phyloP scores from a whole-genome alignment of 2,329 filamentous ascomycete genomes.

The Didymella pomorum region DNA sequence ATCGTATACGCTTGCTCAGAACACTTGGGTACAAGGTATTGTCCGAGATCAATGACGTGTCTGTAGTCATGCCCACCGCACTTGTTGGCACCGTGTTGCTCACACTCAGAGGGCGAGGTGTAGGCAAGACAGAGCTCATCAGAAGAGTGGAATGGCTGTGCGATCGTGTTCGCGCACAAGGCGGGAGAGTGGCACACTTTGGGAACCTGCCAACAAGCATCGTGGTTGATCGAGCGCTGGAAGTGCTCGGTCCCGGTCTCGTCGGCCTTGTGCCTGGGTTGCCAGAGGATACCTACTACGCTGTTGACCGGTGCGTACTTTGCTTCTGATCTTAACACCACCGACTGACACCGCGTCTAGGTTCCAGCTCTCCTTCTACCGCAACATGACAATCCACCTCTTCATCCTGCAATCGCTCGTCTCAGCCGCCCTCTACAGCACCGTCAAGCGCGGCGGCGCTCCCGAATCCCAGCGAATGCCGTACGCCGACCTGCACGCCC shows the following conservation, averaged over 20 bases:
- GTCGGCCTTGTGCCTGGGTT: slow-evolving; percentile 81
- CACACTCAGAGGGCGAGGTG: slow-evolving; percentile 88
- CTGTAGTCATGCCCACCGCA: slow-evolving; percentile 97
- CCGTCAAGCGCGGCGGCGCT: slow-evolving; percentile 89
- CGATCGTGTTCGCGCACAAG: slow-evolving; percentile 80
- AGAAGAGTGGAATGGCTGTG: slow-evolving; percentile 91
- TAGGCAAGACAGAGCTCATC: slow-evolving; percentile 85
- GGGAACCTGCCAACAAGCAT: slow-evolving; percentile 78
- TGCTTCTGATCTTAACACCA: slow-evolving; percentile 4
- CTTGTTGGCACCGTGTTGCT: slow-evolving; percentile 92
- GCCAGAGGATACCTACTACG: slow-evolving; percentile 91
- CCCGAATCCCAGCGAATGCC: slow-evolving; percentile 80
- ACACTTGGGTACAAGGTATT: slow-evolving; percentile 92
- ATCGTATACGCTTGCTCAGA: slow-evolving; percentile 76
- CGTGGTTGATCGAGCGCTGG: slow-evolving; percentile 88
- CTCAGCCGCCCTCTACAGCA: slow-evolving; percentile 87
- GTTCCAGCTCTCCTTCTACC: slow-evolving; percentile 97
- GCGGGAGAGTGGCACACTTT: slow-evolving; percentile 93
- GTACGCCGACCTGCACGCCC: slow-evolving; percentile 75
- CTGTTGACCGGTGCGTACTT: slow-evolving; percentile 73
- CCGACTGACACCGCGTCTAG: slow-evolving; percentile 33
- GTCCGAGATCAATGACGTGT: slow-evolving; percentile 93
- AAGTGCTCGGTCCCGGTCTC: slow-evolving; percentile 88
- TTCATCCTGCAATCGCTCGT: slow-evolving; percentile 95
- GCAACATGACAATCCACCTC: slow-evolving; percentile 98